Percentiles rank a stretch among this genome's conserved stretches.
Conservation (phyloP, 441 rosid genomes). For the Arabidopsis lyrata region DNA sequence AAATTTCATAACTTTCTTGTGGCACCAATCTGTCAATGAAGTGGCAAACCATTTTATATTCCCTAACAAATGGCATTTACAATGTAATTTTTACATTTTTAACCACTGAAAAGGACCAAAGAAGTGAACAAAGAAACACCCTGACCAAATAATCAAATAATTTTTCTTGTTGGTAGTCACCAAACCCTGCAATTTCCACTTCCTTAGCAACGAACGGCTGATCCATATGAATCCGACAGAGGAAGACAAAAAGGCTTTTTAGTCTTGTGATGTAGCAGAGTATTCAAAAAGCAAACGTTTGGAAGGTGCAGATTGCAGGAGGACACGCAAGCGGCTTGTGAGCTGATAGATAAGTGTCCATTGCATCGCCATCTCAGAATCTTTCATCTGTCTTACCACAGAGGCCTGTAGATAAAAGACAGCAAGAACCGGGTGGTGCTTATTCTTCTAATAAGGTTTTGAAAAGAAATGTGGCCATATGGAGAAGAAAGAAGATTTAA, state of each 20-base stretch:
- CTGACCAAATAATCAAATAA: conserved; percentile 35
- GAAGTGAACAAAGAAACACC: conserved; percentile 15
- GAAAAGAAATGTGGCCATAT: neutral
- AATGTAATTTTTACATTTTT: conserved; percentile 32
- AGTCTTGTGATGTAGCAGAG: conserved; percentile 94
- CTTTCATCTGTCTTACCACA: conserved; percentile 93
- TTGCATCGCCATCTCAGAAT: conserved; percentile 95
- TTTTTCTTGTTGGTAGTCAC: conserved; percentile 6
- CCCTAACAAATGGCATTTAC: conserved; percentile 24
- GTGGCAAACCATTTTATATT: conserved; percentile 16
- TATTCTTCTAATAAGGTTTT: neutral
- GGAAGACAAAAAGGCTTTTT: conserved; percentile 13
- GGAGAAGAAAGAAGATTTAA: neutral
- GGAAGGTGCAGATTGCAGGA: conserved; percentile 87
- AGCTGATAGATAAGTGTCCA: conserved; percentile 95
- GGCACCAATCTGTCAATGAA: neutral
- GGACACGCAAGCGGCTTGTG: conserved; percentile 86
- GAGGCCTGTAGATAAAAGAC: conserved; percentile 65
- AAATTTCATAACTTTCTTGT: neutral
- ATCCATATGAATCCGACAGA: neutral
- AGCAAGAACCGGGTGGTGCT: neutral
- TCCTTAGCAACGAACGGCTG: conserved; percentile 19
- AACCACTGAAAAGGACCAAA: neutral
- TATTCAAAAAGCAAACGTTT: conserved; percentile 93
- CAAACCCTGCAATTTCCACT: conserved; percentile 20